Base-by-base conservation (phyloP, 2,329 filamentous ascomycete species). In the Colletotrichum liaoningense region DNA sequence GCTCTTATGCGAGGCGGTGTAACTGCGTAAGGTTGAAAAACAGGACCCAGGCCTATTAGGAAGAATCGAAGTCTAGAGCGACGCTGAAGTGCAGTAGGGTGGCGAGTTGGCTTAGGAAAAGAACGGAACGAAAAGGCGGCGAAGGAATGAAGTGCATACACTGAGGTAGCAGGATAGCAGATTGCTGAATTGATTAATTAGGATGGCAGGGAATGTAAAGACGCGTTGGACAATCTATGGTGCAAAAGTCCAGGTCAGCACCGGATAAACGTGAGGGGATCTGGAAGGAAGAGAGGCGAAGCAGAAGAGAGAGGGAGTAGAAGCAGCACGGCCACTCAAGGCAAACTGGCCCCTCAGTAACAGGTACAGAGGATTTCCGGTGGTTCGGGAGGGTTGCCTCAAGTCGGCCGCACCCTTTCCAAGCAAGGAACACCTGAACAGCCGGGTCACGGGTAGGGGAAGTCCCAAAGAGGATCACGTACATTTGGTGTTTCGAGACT, bases 401-500 rank as follows among this genome's bases (percentile, higher is more conserved):
- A 74, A 74, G 75, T 72, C 74, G 65, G 67, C 69, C 73, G 56
- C 67, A 60, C 72, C 69, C 70, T 73, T 64, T 66, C 74, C 72
- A 76, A 76, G 76, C 78, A 77, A 77, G 79, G 77, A 76, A 78
- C 69, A 77, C 76, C 76, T 79, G 75, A 78, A 78, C 78, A 80
- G 79, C 77, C 77, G 78, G 77, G 79, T 80, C 76, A 76, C 78
- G 80, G 76, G 79, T 77, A 80, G 78, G 79, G 69, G 79, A 75
- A 76, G 75, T 69, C 73, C 74, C 77, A 72, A 78, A 78, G 75
- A 78, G 78, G 77, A 82, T 82, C 82, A 85, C 83, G 78, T 84
- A 85, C 84, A 78, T 76, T 80, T 81, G 79, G 80, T 75, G 84
- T 86, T 86, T 85, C 83, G 83, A 80, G 78, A 79, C 72, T 77